Base-by-base conservation (phyloP, 2,329 filamentous ascomycete genomes). In the Salinomyces thailandicus region DNA sequence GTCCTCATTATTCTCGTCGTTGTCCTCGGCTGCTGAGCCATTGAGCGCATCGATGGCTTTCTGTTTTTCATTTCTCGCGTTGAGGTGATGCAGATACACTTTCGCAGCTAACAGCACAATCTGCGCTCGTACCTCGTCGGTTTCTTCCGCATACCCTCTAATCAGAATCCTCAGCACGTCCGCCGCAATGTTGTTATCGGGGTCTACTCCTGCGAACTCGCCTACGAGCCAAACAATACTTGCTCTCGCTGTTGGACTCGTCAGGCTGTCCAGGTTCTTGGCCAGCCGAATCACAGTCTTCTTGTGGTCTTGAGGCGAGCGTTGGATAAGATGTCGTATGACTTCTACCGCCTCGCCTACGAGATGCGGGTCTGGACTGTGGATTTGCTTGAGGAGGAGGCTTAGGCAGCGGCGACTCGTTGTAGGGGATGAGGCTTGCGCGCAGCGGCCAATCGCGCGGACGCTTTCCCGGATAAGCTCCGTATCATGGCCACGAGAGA, bases 151-250 rank as follows among this genome's bases (percentile, higher is more conserved):
- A 54, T 96, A 98, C 13, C 79, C 81, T 57, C 86, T 89, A 30
- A 86, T 73, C 2, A 98, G 65, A 29, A 96, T 89, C 5, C 91
- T 77, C 20, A 96, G 66, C 5, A 96, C 86, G 53, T 98, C 91
- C 0, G 89, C 79, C 0, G 91, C 91, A 43, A 98, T 89, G 51
- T 93, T 93, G 55, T 91, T 79, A 41, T 87, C 79, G 7, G 43
- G 35, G 20, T 79, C 74, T 38, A 85, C 77, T 0, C 85, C 85
- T 0, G 89, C 77, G 51, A 93, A 96, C 60, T 98, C 91, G 31
- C 91, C 91, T 0, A 96, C 87, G 1, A 98, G 75, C 91, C 91
- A 98, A 49, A 98, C 82, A 45, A 98, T 95, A 33, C 85, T 94
- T 3, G 91, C 91, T 47, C 91, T 74, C 3, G 91, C 91, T 42